phyloP scores from a whole-genome alignment of 1,284 basidiomycete genomes.

The Limonomyces culmigenus region DNA sequence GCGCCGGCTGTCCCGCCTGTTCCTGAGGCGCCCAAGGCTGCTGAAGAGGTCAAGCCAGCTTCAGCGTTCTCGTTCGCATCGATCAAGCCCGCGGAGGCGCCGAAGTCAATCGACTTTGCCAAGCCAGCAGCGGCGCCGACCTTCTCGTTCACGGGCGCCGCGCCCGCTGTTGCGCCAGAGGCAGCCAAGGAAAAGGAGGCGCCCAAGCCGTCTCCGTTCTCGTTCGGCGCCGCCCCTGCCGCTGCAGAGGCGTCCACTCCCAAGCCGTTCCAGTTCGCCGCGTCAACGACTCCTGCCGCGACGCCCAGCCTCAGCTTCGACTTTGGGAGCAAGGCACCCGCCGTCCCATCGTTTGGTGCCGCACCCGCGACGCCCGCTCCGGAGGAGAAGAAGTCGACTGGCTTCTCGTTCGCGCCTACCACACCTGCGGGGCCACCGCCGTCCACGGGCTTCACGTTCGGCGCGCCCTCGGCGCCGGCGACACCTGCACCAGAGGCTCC shows the following conservation, averaged over 20 bases:
- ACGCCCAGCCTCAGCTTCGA: too few species aligned
- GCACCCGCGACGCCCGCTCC: conserved; percentile 7
- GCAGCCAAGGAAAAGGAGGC: conserved; percentile 2
- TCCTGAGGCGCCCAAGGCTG: too few species aligned
- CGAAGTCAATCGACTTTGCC: conserved; percentile 5
- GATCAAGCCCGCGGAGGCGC: too few species aligned
- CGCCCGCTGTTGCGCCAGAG: neutral
- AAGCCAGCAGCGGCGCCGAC: conserved; percentile 1
- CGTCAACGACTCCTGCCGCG: conserved; percentile 6
- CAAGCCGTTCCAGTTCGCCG: conserved; percentile 2
- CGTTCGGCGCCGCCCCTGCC: conserved; percentile 9
- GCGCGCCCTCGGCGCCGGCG: conserved; percentile 7
- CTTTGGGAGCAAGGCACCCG: conserved; percentile 1
- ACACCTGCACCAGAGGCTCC: conserved; percentile 9
- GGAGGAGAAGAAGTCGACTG: conserved; percentile 6
- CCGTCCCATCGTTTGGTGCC: conserved; percentile 10
- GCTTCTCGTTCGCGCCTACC: conserved; percentile 14
- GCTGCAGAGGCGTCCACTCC: conserved; percentile 6
- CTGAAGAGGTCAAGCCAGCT: too few species aligned
- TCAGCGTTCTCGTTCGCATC: too few species aligned
- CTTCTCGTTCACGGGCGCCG: conserved; percentile 3
- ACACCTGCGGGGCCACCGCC: conserved; percentile 1
- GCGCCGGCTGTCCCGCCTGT: neutral
- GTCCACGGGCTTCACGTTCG: conserved; percentile 11
- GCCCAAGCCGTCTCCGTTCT: conserved; percentile 7